Evolutionary conservation across 257 asterid genomes (phyloP).

Genomic region (Solanum appendiculatum): DNA sequence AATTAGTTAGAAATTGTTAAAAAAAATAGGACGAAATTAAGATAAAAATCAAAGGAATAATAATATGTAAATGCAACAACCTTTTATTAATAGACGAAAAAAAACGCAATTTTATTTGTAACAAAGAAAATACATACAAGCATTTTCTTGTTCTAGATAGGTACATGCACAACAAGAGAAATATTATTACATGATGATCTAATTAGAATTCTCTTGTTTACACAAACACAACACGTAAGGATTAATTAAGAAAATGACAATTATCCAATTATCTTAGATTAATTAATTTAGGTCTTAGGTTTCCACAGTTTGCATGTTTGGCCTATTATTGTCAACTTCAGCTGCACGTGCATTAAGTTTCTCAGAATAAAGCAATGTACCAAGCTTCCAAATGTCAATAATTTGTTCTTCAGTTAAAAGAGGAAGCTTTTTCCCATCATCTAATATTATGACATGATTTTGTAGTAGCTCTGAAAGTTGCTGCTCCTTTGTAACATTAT

Average conservation of each 20-base stretch:
- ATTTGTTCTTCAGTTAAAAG: slow-evolving; percentile 34
- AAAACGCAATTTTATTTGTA: background rate
- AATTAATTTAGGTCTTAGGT: background rate
- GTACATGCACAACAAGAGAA: background rate
- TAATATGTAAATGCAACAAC: background rate
- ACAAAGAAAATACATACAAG: background rate
- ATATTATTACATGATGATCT: background rate
- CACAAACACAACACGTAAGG: background rate
- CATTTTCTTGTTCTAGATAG: background rate
- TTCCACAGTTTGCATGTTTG: background rate
- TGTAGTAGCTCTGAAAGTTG: background rate
- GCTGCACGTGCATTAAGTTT: slow-evolving; percentile 2
- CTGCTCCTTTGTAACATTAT: slow-evolving; percentile 14
- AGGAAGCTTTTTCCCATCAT: slow-evolving; percentile 15
- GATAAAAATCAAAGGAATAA: background rate
- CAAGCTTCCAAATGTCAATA: slow-evolving; percentile 31
- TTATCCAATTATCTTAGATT: background rate
- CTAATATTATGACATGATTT: slow-evolving; percentile 8
- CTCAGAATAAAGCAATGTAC: slow-evolving; percentile 28
- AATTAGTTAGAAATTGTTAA: background rate
- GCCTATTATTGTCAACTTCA: background rate
- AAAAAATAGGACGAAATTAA: background rate
- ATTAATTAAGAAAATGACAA: background rate
- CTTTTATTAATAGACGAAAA: background rate
- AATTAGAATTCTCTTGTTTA: background rate